These are phyloP conservation scores for Xylaria venustula DNA, from an alignment of 495 filamentous ascomycete genomes.

Conservation along the genomic window DNA sequence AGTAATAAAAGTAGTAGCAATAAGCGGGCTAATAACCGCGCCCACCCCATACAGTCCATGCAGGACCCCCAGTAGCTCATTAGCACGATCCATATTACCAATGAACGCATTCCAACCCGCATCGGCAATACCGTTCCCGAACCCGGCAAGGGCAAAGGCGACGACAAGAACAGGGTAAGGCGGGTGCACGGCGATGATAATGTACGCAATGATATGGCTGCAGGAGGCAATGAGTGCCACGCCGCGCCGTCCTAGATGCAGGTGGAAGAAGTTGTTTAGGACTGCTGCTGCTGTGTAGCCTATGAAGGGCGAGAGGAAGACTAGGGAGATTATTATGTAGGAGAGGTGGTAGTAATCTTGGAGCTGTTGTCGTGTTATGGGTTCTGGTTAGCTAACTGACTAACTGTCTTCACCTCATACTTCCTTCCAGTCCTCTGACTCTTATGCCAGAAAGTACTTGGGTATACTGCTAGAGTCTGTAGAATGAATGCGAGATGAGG, in stretches of 20 bases:
- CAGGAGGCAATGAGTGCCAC: slow-evolving; percentile 65
- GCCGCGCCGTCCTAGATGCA: slow-evolving; percentile 67
- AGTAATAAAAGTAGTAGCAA: slow-evolving; percentile 72
- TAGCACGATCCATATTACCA: slow-evolving; percentile 69
- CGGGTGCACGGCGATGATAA: slow-evolving; percentile 67
- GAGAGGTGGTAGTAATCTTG: slow-evolving; percentile 69
- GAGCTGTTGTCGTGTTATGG: slow-evolving; percentile 30
- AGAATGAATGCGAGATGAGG: too few relatives aligned
- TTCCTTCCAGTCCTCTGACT: background rate
- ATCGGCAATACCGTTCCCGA: slow-evolving; percentile 69
- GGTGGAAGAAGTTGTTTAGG: slow-evolving; percentile 59
- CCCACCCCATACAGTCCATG: slow-evolving; percentile 79
- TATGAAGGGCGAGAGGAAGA: slow-evolving; percentile 78
- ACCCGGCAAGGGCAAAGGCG: slow-evolving; percentile 68
- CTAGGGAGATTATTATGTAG: slow-evolving; percentile 74
- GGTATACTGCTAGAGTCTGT: background rate
- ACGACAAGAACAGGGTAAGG: slow-evolving; percentile 74
- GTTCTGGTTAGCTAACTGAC: background rate
- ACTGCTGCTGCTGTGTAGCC: slow-evolving; percentile 80
- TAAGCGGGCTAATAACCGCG: slow-evolving; percentile 70
- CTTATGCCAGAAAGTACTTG: background rate
- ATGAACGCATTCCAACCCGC: slow-evolving; percentile 81
- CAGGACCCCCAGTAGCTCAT: slow-evolving; percentile 66
- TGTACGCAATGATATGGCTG: slow-evolving; percentile 65
- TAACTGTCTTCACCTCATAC: too few relatives aligned